Base-by-base conservation (phyloP, 2,329 filamentous ascomycete species). In the Phaeophleospora eucalypticola region DNA sequence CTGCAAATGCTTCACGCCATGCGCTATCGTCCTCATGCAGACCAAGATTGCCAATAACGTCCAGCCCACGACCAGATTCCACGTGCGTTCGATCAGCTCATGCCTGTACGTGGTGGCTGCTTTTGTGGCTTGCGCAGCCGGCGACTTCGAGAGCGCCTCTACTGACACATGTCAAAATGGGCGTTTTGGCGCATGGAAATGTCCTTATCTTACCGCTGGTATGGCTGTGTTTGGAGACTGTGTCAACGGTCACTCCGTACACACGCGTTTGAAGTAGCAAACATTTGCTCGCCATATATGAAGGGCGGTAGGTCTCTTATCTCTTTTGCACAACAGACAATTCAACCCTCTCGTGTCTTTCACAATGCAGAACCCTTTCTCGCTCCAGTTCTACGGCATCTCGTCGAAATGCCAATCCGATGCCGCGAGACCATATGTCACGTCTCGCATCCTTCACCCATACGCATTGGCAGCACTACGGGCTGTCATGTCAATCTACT, bases 381-480 rank as follows among this genome's bases (percentile, higher is more conserved):
- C 24, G 24, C 24, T 29, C 7, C 12, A 18, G 37, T 19, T 20
- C 19, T 39, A 21, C 18, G 37, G 37, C 37, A 20, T 39, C 17
- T 15, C 37, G 18, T 20, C 20, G 18, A 35, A 12, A 29, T 12
- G 34, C n/a, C 18, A 36, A 27, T 52, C 46, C 49, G 49, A 48
- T 18, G 14, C 35, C 8, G 20, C 16, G 2, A 46, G 39, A 16
- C 43, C 41, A 8, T 53, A 36, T 19, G 41, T 50, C 16, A 44
- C 43, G 24, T 50, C 51, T n/a, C 44, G 48, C 12, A 32, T 53
- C 29, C 18, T 53, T 4, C 45, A 41, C 2, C 43, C 51, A 12
- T 18, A 12, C 14, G 27, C 21, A 4, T 35, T 50, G 4, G 47
- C 41, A 7, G 36, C 20, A 10, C 14, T 48, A 8, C 51, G 51